phyloP scores from a whole-genome alignment of 1,139 yeast genomes.

The Zygoascus hellenicus region DNA sequence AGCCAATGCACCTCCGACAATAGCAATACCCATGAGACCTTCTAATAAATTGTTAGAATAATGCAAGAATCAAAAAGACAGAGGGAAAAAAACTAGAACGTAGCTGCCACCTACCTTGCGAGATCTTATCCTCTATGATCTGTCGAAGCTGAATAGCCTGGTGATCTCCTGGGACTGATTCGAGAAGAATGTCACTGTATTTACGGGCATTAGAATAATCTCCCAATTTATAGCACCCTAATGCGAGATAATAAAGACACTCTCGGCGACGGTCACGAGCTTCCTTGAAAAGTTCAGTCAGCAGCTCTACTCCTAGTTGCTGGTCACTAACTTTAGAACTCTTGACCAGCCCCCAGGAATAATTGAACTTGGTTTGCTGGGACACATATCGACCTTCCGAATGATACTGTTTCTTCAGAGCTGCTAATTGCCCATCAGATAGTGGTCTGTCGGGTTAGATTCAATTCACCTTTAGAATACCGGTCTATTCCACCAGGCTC shows the following conservation, averaged over 20 bases:
- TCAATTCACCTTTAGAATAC: neutral
- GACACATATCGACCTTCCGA: conserved; percentile 77
- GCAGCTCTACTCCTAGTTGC: conserved; percentile 68
- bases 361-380: conserved; percentile 82
- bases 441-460: conserved; percentile 46
- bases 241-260: conserved; percentile 76
- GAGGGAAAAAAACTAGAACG: neutral
- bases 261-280: conserved; percentile 84
- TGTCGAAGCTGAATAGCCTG: conserved; percentile 70
- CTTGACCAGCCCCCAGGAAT: conserved; percentile 93
- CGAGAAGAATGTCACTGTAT: conserved; percentile 71
- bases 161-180: conserved; percentile 74
- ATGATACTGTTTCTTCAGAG: conserved; percentile 70
- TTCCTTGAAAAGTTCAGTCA: conserved; percentile 68
- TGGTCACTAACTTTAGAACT: conserved; percentile 57
- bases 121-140: conserved; percentile 77
- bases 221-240: conserved; percentile 85
- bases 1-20: conserved; percentile 80
- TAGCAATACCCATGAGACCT: conserved; percentile 81
- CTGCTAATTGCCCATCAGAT: conserved; percentile 64
- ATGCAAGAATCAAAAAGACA: neutral
- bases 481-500: neutral
- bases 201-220: conserved; percentile 82
- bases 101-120: conserved; percentile 46
- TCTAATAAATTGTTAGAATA: conserved; percentile 36